Conservation (phyloP, 768 basidiomycete genomes). For the Leccinum subgranulosum region DNA sequence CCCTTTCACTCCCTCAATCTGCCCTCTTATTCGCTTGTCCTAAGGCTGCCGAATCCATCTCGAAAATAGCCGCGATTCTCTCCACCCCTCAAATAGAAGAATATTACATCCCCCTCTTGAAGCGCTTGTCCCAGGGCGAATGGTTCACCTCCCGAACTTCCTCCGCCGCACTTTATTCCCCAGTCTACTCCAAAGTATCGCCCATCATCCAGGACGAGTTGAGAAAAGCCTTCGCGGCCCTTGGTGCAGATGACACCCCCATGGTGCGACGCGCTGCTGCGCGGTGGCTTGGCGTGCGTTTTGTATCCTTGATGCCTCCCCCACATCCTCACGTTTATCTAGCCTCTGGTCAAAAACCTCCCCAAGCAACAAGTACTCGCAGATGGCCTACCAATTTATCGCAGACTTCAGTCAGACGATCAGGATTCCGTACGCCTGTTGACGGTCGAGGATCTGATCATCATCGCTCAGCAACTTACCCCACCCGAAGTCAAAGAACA, state of each 20-base stretch:
- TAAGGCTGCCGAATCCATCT: slow-evolving; percentile 94
- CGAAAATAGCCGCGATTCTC: slow-evolving; percentile 79
- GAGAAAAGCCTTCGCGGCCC: slow-evolving; percentile 74
- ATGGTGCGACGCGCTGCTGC: slow-evolving; percentile 98
- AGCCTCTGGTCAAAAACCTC: slow-evolving; percentile 81
- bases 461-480: slow-evolving; percentile 79
- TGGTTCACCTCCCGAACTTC: slow-evolving; percentile 99
- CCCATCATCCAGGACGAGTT: slow-evolving; percentile 79
- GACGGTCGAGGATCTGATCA: slow-evolving; percentile 94
- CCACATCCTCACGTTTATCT: slow-evolving; percentile 12
- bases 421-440: slow-evolving; percentile 96
- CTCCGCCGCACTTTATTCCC: slow-evolving; percentile 88
- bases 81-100: slow-evolving; percentile 81
- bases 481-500: slow-evolving; percentile 92
- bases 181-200: slow-evolving; percentile 81
- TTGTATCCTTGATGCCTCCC: neutral
- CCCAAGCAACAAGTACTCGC: slow-evolving; percentile 76
- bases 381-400: slow-evolving; percentile 90
- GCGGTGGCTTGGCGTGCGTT: slow-evolving; percentile 90
- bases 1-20: neutral
- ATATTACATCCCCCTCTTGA: slow-evolving; percentile 87
- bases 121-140: slow-evolving; percentile 86
- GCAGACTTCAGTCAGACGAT: slow-evolving; percentile 91
- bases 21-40: slow-evolving; percentile 10
- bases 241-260: slow-evolving; percentile 93